phyloP scores from a whole-genome alignment of 2,329 filamentous ascomycete species.

The Clonostachys rhizophaga region DNA sequence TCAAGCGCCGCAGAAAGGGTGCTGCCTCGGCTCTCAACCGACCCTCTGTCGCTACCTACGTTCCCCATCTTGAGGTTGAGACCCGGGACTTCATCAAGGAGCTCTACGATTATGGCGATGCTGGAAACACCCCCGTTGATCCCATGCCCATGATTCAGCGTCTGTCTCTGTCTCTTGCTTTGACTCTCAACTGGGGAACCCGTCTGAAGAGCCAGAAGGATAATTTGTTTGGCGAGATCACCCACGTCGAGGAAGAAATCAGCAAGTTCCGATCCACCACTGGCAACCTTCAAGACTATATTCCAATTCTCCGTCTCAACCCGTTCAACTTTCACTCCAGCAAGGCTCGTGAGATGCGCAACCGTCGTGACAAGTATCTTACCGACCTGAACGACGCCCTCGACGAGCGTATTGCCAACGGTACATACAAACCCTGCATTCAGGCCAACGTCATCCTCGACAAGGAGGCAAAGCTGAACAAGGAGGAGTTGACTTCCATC shows the following conservation, averaged over 20 bases:
- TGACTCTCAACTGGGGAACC: conserved; percentile 64
- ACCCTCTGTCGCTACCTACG: conserved; percentile 57
- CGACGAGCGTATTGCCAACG: conserved; percentile 55
- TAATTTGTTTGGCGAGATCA: conserved; percentile 57
- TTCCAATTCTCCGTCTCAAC: conserved; percentile 53
- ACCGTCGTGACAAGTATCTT: conserved; percentile 56
- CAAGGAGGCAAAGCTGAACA: conserved; percentile 56
- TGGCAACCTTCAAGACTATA: conserved; percentile 57
- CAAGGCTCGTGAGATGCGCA: conserved; percentile 55
- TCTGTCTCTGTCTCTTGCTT: conserved; percentile 53
- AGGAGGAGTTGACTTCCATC: conserved; percentile 60
- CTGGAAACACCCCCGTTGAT: conserved; percentile 49
- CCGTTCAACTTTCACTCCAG: conserved; percentile 55
- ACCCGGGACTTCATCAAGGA: conserved; percentile 59
- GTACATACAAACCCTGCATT: conserved; percentile 59
- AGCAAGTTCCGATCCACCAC: conserved; percentile 55
- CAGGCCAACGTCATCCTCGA: conserved; percentile 63
- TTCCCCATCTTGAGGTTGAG: conserved; percentile 58
- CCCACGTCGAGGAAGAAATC: conserved; percentile 57
- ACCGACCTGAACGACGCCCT: conserved; percentile 51
- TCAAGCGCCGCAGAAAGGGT: conserved; percentile 60
- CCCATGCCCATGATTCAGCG: conserved; percentile 67
- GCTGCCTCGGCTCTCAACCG: conserved; percentile 62
- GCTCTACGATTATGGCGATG: conserved; percentile 50
- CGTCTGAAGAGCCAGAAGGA: conserved; percentile 54